These are phyloP conservation scores for Albugo candida DNA, from an alignment of 352 stramenopile genomes.

Conservation along the genomic window DNA sequence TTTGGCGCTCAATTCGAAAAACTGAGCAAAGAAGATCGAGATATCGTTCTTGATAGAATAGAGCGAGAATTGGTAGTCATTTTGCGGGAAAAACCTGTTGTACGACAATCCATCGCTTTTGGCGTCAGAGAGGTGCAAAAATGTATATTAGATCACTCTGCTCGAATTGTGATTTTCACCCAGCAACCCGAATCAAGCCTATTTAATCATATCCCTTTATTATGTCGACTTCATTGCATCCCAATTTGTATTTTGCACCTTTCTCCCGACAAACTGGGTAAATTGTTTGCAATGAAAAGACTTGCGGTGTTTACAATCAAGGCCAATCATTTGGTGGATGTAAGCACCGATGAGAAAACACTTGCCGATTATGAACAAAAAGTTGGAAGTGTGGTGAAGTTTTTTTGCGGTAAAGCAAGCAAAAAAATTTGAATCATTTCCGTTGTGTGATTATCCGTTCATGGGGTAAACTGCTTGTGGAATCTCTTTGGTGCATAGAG, in stretches of 20 bases:
- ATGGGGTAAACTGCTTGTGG: too few species aligned
- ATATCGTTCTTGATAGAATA: slow-evolving; percentile 60
- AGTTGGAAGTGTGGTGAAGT: too few species aligned
- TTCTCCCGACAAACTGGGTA: slow-evolving; percentile 42
- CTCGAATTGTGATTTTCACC: slow-evolving; percentile 7
- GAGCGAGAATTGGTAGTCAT: slow-evolving; percentile 30
- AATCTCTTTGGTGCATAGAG: too few species aligned
- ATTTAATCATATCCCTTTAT: slow-evolving; percentile 49
- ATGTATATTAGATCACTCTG: too few species aligned
- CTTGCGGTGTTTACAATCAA: slow-evolving; percentile 30
- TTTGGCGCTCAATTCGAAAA: slow-evolving; percentile 25
- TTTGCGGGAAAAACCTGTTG: neutral
- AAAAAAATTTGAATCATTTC: too few species aligned
- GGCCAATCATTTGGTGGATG: neutral
- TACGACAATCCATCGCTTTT: slow-evolving; percentile 15
- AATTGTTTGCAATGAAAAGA: slow-evolving; percentile 32
- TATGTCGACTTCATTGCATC: slow-evolving; percentile 42
- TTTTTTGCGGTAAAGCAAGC: too few species aligned
- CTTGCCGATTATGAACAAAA: too few species aligned
- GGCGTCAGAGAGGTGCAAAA: slow-evolving; percentile 28
- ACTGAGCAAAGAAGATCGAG: slow-evolving; percentile 43
- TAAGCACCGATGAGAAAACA: too few species aligned
- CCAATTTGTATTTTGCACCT: slow-evolving; percentile 51
- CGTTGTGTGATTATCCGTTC: too few species aligned
- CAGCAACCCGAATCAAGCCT: slow-evolving; percentile 17